Evolutionary conservation across 1,284 basidiomycete genomes (phyloP), one percentile per base, ranked within the genome.

Genomic region (Leccinum idahoense): DNA sequence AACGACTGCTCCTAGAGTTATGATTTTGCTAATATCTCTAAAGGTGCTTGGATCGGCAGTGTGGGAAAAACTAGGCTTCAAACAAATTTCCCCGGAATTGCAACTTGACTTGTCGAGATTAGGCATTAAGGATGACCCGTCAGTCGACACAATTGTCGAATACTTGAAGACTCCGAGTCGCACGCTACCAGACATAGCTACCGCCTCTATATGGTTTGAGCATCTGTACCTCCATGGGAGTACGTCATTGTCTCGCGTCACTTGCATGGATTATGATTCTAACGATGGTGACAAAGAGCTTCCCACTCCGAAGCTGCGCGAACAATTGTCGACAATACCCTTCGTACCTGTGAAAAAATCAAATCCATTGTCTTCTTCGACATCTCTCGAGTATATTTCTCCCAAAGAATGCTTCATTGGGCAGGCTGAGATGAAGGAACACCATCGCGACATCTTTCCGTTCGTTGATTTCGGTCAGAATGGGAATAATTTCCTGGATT

Each of bases 21-120:
- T 32, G 6, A 7, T 51, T 7, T 57, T 4, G 2, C n/a, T 62
- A 23, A 66, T 61, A 29, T 46, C 1, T 35, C 15, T 20, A 14
- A 35, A 71, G 72, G 72, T 74, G 7, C 65, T 71, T 35, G 59
- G 23, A 18, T 68, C 63, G 6, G 6, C 61, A 2, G 14, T 58
- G 3, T 74, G 71, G 72, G 65, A 59, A 39, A 57, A 60, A 8
- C 46, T 72, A 14, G 70, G 72, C 4, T 73, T 74, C 62, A 61
- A 72, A n/a, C 64, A 62, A 29, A 49, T 18, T 29, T 54, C 55
- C 7, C 58, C 61, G 1, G 15, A 56, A 2, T n/a, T 44, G 12
- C 7, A 5, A 29, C 68, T 62, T 10, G 53, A 62, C 14, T 29
- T 59, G 20, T 60, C 18, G 4, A 62, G 64, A 60, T 23, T 72